These are phyloP conservation scores for Penicillium freii DNA, from an alignment of 2,329 filamentous ascomycete species.

Conservation along the genomic window DNA sequence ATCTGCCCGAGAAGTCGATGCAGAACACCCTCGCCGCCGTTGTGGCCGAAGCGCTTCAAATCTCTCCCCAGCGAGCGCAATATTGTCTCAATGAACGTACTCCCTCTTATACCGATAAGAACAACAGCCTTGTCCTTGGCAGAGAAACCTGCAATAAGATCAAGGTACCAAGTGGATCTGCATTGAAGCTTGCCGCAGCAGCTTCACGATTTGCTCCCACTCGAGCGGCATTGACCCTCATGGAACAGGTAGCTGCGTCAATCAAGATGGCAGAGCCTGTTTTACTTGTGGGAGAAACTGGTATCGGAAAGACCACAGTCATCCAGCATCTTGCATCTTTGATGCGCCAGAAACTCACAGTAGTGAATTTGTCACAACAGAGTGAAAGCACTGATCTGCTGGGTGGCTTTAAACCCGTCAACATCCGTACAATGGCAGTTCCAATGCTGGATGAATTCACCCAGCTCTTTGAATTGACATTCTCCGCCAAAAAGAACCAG, in stretches of 20 bases:
- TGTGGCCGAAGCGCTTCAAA: slow-evolving; percentile 83
- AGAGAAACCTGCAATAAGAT: slow-evolving; percentile 60
- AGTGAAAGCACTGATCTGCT: slow-evolving; percentile 95
- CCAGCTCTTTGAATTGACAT: slow-evolving; percentile 80
- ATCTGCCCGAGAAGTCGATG: slow-evolving; percentile 65
- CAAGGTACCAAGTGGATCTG: slow-evolving; percentile 51
- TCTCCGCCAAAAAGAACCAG: slow-evolving; percentile 83
- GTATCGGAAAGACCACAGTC: slow-evolving; percentile 95
- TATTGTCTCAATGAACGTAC: slow-evolving; percentile 73
- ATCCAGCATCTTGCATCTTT: slow-evolving; percentile 87
- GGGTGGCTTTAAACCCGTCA: slow-evolving; percentile 95
- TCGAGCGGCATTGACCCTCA: slow-evolving; percentile 73
- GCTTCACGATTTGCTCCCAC: slow-evolving; percentile 75
- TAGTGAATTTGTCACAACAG: slow-evolving; percentile 96
- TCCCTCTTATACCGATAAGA: slow-evolving; percentile 64
- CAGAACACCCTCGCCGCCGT: slow-evolving; percentile 55
- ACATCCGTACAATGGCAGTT: slow-evolving; percentile 79
- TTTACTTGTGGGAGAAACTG: slow-evolving; percentile 95
- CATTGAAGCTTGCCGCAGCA: slow-evolving; percentile 41
- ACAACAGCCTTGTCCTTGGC: slow-evolving; percentile 61
- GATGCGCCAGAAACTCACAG: slow-evolving; percentile 80
- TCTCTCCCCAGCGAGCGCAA: slow-evolving; percentile 76
- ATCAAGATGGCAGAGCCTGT: slow-evolving; percentile 84
- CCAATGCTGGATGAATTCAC: slow-evolving; percentile 94
- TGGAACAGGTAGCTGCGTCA: slow-evolving; percentile 84